A percentile compares a stretch with the other conserved stretches of the same genome.
phyloP scores from a whole-genome alignment of 192 early-diverging fungal genomes.

The Coemansia sp. region DNA sequence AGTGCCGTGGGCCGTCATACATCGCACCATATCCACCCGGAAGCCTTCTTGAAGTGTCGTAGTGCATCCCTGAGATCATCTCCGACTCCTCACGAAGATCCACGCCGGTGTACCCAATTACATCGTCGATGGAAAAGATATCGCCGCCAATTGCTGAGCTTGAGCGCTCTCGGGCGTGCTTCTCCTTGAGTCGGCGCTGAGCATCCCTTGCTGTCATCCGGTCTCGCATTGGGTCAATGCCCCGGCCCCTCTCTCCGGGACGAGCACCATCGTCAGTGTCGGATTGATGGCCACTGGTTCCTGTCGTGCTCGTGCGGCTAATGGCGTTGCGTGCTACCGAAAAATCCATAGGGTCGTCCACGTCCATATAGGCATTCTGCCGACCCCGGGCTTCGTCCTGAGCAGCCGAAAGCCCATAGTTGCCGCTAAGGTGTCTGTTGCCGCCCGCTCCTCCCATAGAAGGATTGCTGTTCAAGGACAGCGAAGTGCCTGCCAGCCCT shows the following conservation, averaged over 20 bases:
- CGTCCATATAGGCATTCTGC: constrained; percentile 12
- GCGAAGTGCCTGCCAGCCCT: constrained; percentile 12
- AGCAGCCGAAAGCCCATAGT: background rate
- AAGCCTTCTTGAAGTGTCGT: constrained; percentile 2
- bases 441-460: constrained; percentile 5
- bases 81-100: constrained; percentile 69
- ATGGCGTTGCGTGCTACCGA: constrained; percentile 13
- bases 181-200: constrained; percentile 20
- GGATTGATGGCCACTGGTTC: constrained; percentile 18
- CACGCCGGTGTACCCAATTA: constrained; percentile 75
- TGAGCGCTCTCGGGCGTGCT: constrained; percentile 34
- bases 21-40: background rate
- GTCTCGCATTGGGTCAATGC: constrained; percentile 2
- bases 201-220: constrained; percentile 9
- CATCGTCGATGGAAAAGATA: constrained; percentile 59
- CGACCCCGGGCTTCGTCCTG: constrained; percentile 4
- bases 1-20: constrained; percentile 7
- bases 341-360: constrained; percentile 3
- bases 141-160: constrained; percentile 16
- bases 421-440: constrained; percentile 5
- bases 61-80: constrained; percentile 41
- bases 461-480: constrained; percentile 18
- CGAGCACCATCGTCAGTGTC: constrained; percentile 15
- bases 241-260: background rate
- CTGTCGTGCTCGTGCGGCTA: constrained; percentile 23